phyloP scores from a whole-genome alignment of 345 rosid genomes.

The Lepidium didymum region DNA sequence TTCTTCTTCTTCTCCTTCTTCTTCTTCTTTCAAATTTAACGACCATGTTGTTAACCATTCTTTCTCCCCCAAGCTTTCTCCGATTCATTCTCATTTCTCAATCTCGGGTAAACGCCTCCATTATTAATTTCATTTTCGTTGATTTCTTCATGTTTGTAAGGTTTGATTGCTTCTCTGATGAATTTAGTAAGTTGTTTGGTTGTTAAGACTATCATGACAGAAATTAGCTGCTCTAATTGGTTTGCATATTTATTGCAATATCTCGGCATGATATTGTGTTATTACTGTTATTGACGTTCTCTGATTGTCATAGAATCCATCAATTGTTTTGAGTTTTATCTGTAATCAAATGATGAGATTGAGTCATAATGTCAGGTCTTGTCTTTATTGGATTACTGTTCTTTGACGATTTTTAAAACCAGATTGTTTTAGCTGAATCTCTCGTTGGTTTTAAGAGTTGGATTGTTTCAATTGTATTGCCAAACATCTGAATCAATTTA shows the following conservation, averaged over 20 bases:
- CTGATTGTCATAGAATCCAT: neutral
- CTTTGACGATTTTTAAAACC: neutral
- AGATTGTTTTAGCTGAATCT: neutral
- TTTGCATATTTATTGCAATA: neutral
- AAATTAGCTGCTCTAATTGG: neutral
- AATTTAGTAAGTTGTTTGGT: neutral
- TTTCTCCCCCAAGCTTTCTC: slow-evolving; percentile 20
- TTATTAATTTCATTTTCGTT: neutral
- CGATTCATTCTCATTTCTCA: slow-evolving; percentile 29
- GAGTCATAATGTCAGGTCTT: neutral
- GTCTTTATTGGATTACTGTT: too few species aligned
- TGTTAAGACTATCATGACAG: neutral
- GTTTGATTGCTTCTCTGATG: neutral
- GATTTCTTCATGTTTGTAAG: neutral
- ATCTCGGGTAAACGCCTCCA: slow-evolving; percentile 33
- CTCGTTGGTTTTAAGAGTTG: neutral
- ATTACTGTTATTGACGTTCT: neutral
- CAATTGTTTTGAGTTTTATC: neutral
- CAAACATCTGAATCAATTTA: neutral
- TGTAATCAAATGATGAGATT: neutral
- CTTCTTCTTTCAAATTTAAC: slow-evolving; percentile 7
- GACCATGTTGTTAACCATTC: slow-evolving; percentile 18
- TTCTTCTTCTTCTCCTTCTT: too few species aligned
- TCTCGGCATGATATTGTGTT: neutral
- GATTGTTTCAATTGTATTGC: neutral